A percentile compares a stretch with the other conserved stretches of the same genome.
phyloP scores from a whole-genome alignment of 192 early-diverging fungal genomes.

The Coemansia sp. region DNA sequence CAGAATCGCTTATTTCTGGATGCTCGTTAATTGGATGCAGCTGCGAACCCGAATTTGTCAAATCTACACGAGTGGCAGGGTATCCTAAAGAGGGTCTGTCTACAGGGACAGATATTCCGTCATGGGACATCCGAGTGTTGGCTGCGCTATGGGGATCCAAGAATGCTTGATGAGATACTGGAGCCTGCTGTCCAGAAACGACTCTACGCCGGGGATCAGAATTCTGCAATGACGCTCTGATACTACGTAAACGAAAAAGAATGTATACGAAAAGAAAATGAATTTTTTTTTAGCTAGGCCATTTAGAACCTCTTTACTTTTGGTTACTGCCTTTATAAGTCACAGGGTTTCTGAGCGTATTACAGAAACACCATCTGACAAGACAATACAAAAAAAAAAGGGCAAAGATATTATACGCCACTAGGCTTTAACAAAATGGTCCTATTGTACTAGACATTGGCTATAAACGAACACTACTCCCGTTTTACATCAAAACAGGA shows the following conservation, averaged over 20 bases:
- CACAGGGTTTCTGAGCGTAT: not conserved
- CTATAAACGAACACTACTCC: not conserved
- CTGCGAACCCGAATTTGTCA: not conserved
- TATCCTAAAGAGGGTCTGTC: not conserved
- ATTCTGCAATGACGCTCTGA: slow-evolving; percentile 22
- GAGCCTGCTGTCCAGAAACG: not conserved
- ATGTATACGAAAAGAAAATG: not conserved
- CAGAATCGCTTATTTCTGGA: slow-evolving; percentile 12
- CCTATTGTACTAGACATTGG: slow-evolving; percentile 1
- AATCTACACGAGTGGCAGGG: not conserved
- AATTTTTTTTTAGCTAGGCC: not conserved
- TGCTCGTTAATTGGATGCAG: slow-evolving; percentile 34
- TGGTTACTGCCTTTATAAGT: not conserved
- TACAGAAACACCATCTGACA: not conserved
- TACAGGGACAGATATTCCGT: not conserved
- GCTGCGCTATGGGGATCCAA: not conserved
- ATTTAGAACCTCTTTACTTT: not conserved
- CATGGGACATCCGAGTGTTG: slow-evolving; percentile 7
- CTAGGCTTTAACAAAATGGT: not conserved
- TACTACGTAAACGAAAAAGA: slow-evolving; percentile 11
- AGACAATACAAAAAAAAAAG: not conserved
- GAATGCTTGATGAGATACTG: not conserved
- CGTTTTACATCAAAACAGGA: not conserved
- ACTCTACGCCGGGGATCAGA: slow-evolving; percentile 19
- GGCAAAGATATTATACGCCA: not conserved